Evolutionary conservation across 2,329 filamentous ascomycete species (phyloP).

Genomic region (Penicillium sp.): DNA sequence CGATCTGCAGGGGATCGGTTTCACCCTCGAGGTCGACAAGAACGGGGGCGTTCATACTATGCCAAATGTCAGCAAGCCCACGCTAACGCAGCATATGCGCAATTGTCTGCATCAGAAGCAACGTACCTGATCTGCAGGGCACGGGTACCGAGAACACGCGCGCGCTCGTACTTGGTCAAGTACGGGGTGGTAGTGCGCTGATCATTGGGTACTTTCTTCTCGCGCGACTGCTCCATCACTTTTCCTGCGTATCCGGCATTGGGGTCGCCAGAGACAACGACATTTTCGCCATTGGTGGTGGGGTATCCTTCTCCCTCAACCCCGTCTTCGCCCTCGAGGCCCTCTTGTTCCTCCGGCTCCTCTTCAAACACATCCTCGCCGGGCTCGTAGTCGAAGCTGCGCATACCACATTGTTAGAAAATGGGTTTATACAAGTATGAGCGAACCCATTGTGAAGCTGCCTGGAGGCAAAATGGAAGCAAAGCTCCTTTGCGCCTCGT

Average conservation of each 20-base stretch:
- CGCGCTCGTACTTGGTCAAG: constrained; percentile 99
- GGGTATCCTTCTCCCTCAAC: constrained; percentile 48
- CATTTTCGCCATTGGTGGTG: constrained; percentile 39
- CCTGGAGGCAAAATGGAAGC: constrained; percentile 5
- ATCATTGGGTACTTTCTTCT: constrained; percentile 88
- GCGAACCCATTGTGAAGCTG: constrained; percentile 5
- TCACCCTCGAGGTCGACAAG: constrained; percentile 95
- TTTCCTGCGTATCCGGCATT: constrained; percentile 50
- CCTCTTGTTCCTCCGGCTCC: constrained; percentile 57
- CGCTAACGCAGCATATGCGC: constrained; percentile 61
- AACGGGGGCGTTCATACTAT: constrained; percentile 93
- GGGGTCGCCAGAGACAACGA: constrained; percentile 51
- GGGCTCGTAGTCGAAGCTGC: constrained; percentile 53
- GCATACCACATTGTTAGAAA: constrained; percentile 25
- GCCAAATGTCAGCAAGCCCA: constrained; percentile 24
- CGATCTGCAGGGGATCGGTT: constrained; percentile 95
- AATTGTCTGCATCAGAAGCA: constrained; percentile 64
- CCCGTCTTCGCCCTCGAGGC: constrained; percentile 52
- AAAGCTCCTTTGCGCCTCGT: constrained; percentile 13
- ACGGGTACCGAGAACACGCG: constrained; percentile 86
- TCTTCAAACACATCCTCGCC: constrained; percentile 66
- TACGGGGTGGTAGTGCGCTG: constrained; percentile 92
- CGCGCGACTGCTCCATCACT: constrained; percentile 56
- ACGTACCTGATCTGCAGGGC: constrained; percentile 91
- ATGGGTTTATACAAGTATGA: constrained; percentile 11